Conservation (phyloP, 352 stramenopile genomes). For the Phytophthora sojae region DNA sequence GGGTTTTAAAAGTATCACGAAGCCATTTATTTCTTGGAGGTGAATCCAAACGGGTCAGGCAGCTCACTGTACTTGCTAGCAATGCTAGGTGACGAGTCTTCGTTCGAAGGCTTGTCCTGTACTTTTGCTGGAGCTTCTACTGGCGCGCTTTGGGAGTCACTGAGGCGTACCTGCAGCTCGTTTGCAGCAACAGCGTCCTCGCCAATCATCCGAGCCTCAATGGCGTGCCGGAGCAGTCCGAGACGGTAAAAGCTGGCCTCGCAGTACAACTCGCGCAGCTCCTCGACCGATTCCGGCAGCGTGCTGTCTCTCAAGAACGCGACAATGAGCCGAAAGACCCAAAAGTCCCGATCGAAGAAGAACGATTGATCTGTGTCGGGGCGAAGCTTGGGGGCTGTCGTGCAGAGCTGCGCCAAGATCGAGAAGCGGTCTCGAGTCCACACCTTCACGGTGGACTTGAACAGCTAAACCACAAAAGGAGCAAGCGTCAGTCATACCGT, state of each 20-base stretch:
- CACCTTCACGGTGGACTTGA: slow-evolving; percentile 74
- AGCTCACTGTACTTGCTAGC: slow-evolving; percentile 61
- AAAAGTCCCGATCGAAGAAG: slow-evolving; percentile 81
- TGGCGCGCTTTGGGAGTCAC: not conserved
- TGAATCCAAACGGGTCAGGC: slow-evolving; percentile 76
- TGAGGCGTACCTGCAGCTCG: slow-evolving; percentile 21
- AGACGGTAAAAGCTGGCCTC: slow-evolving; percentile 83
- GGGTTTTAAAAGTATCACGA: too few relatives aligned
- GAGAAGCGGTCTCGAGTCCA: slow-evolving; percentile 84
- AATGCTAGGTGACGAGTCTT: slow-evolving; percentile 8
- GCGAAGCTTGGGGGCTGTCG: slow-evolving; percentile 59
- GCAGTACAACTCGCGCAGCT: slow-evolving; percentile 80
- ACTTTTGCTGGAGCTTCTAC: not conserved
- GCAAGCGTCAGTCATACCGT: not conserved
- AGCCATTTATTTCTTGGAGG: slow-evolving; percentile 60
- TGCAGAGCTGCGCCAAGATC: slow-evolving; percentile 84
- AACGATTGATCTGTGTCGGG: slow-evolving; percentile 63
- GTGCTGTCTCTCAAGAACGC: slow-evolving; percentile 72
- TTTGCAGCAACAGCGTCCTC: slow-evolving; percentile 52
- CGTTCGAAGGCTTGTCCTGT: slow-evolving; percentile 5
- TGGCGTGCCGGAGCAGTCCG: slow-evolving; percentile 74
- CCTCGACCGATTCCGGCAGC: slow-evolving; percentile 60
- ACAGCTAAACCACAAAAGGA: slow-evolving; percentile 44
- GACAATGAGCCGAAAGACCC: slow-evolving; percentile 79
- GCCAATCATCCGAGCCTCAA: slow-evolving; percentile 79